phyloP scores from a whole-genome alignment of 306 rosid genomes.

The Vachellia pachyceras region DNA sequence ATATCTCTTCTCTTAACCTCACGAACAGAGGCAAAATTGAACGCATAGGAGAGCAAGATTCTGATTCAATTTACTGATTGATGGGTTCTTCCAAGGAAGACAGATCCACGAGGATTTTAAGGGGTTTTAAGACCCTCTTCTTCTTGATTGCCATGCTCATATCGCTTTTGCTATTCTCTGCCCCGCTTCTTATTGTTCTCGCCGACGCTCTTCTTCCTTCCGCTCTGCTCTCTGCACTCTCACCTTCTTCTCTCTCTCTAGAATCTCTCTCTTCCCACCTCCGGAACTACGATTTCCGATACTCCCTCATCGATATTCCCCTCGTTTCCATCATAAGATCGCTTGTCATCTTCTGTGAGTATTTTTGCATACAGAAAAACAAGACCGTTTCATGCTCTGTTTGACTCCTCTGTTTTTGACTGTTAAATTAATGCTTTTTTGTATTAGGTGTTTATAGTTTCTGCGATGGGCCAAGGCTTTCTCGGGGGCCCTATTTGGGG shows the following conservation, averaged over 20 bases:
- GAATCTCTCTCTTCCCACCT: slow-evolving; percentile 53
- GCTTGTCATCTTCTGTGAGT: slow-evolving; percentile 67
- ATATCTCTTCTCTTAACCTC: neutral
- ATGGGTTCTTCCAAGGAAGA: slow-evolving; percentile 65
- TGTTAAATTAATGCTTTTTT: neutral
- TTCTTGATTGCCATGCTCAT: slow-evolving; percentile 69
- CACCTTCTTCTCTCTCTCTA: slow-evolving; percentile 43
- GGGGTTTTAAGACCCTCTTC: slow-evolving; percentile 66
- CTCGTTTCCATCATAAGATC: slow-evolving; percentile 62
- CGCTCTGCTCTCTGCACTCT: slow-evolving; percentile 61
- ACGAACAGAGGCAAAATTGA: neutral
- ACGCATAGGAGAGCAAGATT: too few relatives aligned
- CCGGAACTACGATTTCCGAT: slow-evolving; percentile 64
- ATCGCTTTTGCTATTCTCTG: slow-evolving; percentile 66
- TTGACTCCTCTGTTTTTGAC: neutral
- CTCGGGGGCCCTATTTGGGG: slow-evolving; percentile 68
- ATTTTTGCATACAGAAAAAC: neutral
- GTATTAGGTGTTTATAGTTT: slow-evolving; percentile 67
- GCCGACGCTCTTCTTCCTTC: slow-evolving; percentile 70
- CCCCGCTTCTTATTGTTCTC: slow-evolving; percentile 68
- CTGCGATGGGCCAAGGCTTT: slow-evolving; percentile 73
- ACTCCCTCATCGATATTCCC: slow-evolving; percentile 74
- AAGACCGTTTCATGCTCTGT: neutral
- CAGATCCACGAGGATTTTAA: slow-evolving; percentile 53
- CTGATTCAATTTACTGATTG: too few relatives aligned